Percentiles rank a stretch among this genome's conserved stretches.
Evolutionary conservation across 2,329 filamentous ascomycete species (phyloP).

Genomic region (Neophaeococcomyces mojaviensis): DNA sequence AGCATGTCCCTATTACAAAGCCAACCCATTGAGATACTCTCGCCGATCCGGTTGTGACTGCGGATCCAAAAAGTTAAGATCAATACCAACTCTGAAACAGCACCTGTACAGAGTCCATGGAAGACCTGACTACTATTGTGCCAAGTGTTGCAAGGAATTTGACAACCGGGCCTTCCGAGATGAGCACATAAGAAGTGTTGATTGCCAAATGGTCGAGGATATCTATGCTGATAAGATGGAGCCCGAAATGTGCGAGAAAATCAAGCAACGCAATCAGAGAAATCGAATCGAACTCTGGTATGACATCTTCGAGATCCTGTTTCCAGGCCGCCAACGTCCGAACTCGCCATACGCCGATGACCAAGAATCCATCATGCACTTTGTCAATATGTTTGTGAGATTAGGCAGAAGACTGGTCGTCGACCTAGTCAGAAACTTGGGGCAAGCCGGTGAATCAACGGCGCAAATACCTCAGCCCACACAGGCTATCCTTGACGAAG

Average conservation of each 20-base stretch:
- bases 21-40: background rate
- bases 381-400: background rate
- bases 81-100: slow-evolving; percentile 14
- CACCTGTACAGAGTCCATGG: slow-evolving; percentile 12
- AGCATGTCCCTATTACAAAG: slow-evolving; percentile 1
- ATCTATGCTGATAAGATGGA: no score
- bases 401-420: background rate
- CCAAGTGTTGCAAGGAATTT: slow-evolving; percentile 8
- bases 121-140: slow-evolving; percentile 10
- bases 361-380: background rate
- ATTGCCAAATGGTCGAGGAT: no score
- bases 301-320: background rate
- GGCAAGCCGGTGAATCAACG: no score
- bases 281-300: background rate
- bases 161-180: background rate
- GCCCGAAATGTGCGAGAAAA: no score
- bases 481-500: no score
- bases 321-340: background rate
- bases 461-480: no score
- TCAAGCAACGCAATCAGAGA: no score
- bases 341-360: background rate
- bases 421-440: background rate
- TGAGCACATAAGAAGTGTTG: no score
- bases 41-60: slow-evolving; percentile 8
- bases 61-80: slow-evolving; percentile 2